phyloP scores from a whole-genome alignment of 2,329 filamentous ascomycete genomes.

The Aspergillus texensis region DNA sequence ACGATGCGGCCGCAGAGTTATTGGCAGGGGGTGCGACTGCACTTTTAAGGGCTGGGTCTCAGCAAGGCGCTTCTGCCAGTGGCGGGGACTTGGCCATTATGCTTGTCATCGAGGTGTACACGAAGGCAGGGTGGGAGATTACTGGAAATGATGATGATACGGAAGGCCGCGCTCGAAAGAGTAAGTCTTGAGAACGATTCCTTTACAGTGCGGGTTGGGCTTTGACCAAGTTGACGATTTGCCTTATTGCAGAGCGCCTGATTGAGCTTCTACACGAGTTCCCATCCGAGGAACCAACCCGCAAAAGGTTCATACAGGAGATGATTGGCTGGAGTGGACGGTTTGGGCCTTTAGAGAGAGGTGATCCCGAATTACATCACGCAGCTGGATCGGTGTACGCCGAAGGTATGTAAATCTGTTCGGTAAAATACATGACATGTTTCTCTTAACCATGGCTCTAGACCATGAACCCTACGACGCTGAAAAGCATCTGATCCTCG shows the following conservation, averaged over 20 bases:
- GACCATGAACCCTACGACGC: constrained; percentile 93
- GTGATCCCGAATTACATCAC: constrained; percentile 93
- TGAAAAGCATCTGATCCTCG: constrained; percentile 84
- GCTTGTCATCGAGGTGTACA: constrained; percentile 87
- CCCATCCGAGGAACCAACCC: constrained; percentile 78
- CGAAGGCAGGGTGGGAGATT: constrained; percentile 74
- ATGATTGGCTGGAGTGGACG: constrained; percentile 86
- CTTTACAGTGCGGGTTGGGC: background rate
- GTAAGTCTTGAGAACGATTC: constrained; percentile 24
- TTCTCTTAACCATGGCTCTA: constrained; percentile 32
- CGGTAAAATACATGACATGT: background rate
- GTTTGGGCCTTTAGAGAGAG: constrained; percentile 82
- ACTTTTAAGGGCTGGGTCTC: constrained; percentile 62
- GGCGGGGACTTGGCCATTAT: constrained; percentile 87
- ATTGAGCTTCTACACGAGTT: constrained; percentile 81
- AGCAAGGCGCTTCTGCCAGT: constrained; percentile 89
- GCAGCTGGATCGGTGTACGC: constrained; percentile 85
- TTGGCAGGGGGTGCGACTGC: constrained; percentile 81
- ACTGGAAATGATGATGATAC: constrained; percentile 58
- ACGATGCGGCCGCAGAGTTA: constrained; percentile 81
- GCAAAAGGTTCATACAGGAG: constrained; percentile 89
- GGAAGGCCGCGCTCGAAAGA: constrained; percentile 66
- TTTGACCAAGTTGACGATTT: constrained; percentile 10
- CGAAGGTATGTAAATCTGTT: constrained; percentile 56
- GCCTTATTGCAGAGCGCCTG: constrained; percentile 55